Evolutionary conservation across 345 rosid species (phyloP).

Genomic region (Firmiana major): DNA sequence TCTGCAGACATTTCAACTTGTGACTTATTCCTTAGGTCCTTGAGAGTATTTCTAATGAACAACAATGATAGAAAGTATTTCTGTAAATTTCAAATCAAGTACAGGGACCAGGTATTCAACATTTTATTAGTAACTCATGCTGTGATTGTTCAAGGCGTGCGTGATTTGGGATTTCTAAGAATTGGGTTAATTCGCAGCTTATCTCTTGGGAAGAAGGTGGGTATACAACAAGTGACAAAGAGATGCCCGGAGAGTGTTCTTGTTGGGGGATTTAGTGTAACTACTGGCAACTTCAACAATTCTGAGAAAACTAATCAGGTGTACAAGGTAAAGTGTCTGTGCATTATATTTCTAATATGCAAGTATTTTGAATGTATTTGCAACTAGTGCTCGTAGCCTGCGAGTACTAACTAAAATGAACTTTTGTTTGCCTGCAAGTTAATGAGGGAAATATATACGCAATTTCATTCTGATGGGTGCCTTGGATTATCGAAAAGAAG

Average conservation of each 20-base stretch:
- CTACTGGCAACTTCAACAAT: constrained; percentile 74
- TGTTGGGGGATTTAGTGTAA: constrained; percentile 68
- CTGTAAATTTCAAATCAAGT: no score
- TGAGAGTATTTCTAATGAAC: no score
- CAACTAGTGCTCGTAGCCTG: not conserved
- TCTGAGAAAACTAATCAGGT: constrained; percentile 65
- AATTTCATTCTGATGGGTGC: constrained; percentile 78
- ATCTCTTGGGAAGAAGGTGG: constrained; percentile 91
- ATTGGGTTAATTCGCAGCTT: constrained; percentile 44
- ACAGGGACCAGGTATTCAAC: no score
- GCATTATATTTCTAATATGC: not conserved
- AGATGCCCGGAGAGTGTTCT: constrained; percentile 91
- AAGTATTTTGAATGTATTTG: not conserved
- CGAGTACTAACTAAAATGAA: not conserved
- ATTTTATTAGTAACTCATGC: no score
- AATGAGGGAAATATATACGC: constrained; percentile 67
- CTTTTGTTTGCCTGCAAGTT: constrained; percentile 40
- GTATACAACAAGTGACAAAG: constrained; percentile 55
- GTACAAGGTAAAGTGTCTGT: constrained; percentile 51
- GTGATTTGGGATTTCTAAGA: not conserved
- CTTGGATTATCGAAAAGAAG: constrained; percentile 78
- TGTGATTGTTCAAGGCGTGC: no score
- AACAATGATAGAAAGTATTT: no score
- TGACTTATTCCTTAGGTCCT: no score
- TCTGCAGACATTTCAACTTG: no score